A percentile compares a stretch with the other conserved stretches of the same genome.
phyloP scores from a whole-genome alignment of 306 rosid genomes.

The Medicago ruthenica region DNA sequence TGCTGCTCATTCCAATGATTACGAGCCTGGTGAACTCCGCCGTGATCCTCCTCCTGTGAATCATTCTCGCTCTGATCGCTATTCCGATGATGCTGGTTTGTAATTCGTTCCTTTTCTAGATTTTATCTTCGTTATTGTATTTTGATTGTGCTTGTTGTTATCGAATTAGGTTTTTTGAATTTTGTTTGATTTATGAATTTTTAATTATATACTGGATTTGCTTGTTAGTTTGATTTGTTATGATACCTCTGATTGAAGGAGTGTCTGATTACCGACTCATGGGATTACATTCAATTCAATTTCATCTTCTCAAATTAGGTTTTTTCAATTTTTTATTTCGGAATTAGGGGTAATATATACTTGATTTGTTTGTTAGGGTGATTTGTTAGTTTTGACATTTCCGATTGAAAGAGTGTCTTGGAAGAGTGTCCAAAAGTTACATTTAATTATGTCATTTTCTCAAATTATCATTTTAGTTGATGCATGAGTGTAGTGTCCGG shows the following conservation, averaged over 20 bases:
- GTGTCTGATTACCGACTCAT: too few species aligned
- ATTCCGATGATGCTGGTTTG: constrained; percentile 52
- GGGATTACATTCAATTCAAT: too few species aligned
- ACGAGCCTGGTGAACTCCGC: constrained; percentile 51
- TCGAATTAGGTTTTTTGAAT: constrained; percentile 23
- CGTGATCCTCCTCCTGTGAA: constrained; percentile 48
- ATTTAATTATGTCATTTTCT: too few species aligned
- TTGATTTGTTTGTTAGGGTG: too few species aligned
- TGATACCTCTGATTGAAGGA: background rate
- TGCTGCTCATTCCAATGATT: constrained; percentile 43
- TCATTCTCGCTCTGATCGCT: constrained; percentile 54
- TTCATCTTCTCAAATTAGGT: too few species aligned
- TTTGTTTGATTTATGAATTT: background rate
- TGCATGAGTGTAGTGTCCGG: too few species aligned
- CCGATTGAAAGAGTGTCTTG: too few species aligned
- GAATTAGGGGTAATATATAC: too few species aligned
- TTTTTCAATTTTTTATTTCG: too few species aligned
- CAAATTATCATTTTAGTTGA: too few species aligned
- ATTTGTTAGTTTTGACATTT: too few species aligned
- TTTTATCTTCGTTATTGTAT: background rate
- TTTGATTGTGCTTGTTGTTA: background rate
- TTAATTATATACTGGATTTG: background rate
- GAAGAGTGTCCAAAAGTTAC: too few species aligned
- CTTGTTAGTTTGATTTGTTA: background rate
- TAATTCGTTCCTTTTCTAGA: constrained; percentile 41